Evolutionary conservation across 495 filamentous ascomycete genomes (phyloP).

Genomic region (Trichocladium antarcticum): DNA sequence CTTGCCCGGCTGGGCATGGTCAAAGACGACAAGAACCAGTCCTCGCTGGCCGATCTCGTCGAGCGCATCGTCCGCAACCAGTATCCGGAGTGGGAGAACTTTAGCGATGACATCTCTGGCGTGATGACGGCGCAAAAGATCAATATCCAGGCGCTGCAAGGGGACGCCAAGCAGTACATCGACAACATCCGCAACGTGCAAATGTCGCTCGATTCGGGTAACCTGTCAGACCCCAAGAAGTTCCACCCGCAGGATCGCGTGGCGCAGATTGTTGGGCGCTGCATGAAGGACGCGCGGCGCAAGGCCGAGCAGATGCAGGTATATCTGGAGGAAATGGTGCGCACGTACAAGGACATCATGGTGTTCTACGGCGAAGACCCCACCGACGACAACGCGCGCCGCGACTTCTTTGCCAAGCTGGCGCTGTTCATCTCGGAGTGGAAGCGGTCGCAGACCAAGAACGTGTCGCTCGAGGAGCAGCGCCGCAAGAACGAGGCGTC

Average conservation of each 20-base stretch:
- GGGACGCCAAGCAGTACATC: conserved; percentile 88
- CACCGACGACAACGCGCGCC: conserved; percentile 79
- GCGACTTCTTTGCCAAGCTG: conserved; percentile 94
- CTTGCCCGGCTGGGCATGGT: conserved; percentile 93
- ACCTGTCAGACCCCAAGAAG: conserved; percentile 90
- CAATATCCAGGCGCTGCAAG: conserved; percentile 83
- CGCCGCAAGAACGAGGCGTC: conserved; percentile 75
- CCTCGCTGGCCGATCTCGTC: conserved; percentile 90
- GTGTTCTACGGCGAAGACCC: conserved; percentile 93
- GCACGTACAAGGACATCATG: conserved; percentile 91
- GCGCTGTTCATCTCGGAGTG: conserved; percentile 86
- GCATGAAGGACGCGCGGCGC: conserved; percentile 90
- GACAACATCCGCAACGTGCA: conserved; percentile 92
- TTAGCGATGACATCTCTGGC: conserved; percentile 71
- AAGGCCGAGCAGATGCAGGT: conserved; percentile 95
- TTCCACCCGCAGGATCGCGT: conserved; percentile 97
- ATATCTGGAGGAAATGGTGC: conserved; percentile 85
- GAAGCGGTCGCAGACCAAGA: conserved; percentile 94
- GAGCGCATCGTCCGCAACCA: conserved; percentile 93
- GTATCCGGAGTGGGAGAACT: conserved; percentile 90
- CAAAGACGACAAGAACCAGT: conserved; percentile 97
- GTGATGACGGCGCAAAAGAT: conserved; percentile 81
- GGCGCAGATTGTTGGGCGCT: conserved; percentile 77
- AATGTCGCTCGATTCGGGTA: conserved; percentile 79
- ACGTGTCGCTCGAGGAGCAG: conserved; percentile 69